Base-by-base conservation (phyloP, 208 protist species). In the Crithidia thermophila region DNA sequence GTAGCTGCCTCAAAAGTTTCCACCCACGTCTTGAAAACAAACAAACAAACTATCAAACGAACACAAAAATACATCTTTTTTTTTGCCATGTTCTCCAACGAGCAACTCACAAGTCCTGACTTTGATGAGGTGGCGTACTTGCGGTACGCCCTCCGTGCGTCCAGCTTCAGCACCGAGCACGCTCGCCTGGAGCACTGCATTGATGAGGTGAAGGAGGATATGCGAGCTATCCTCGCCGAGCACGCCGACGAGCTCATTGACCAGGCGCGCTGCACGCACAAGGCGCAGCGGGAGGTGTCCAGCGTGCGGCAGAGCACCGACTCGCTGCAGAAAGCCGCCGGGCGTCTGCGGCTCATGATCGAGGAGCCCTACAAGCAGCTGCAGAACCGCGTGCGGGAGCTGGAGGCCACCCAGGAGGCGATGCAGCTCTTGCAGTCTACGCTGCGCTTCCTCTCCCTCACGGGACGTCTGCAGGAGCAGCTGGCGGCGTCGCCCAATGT, bases 61-160 rank as follows among this genome's bases (percentile, higher is more conserved):
- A 33, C 3, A 57, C 20, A 7, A 40, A 6, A 57, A 23, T 18
- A 58, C 27, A n/a, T 27, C n/a, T 18, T 39, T 58, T n/a, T 34
- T 46, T 34, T 14, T 27, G 21, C 43, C 36, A 91, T 93, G 84
- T 95, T 88, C 72, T 79, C 79, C 4, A 81, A 88, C 43, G 79
- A 84, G 57, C 63, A 85, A 37, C 65, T 95, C 31, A 75, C 88
- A 43, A 79, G 74, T 55, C 72, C 80, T 1, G 82, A 94, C 53
- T 89, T 95, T 40, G 87, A 95, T 52, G 82, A 88, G 67, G 78
- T 77, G 31, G 84, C 79, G 7, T 95, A 95, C 71, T 70, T 94
- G 60, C 86, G 79, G 36, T 90, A 93, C 63, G 71, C 77, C 10
- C 77, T 95, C 37, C 90, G 90, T 56, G 55, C 71, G 10, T 37